Base-by-base conservation (phyloP, 306 rosid genomes). In the Malus fusca region DNA sequence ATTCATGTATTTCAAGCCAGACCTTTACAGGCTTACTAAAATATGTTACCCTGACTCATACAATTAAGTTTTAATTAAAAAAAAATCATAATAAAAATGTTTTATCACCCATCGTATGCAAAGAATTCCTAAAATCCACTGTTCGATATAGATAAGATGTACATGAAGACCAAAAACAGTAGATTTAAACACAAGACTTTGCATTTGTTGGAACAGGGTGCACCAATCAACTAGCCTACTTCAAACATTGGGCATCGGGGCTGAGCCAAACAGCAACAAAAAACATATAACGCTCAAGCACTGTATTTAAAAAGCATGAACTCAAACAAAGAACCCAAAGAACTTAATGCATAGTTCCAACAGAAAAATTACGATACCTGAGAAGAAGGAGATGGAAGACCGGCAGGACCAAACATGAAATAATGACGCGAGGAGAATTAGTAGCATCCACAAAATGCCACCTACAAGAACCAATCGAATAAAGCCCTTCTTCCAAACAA, bases 361-460 rank as follows among this genome's bases (percentile, higher is more conserved):
- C 15, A 8, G 17, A 77, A 30, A 15, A 22, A 40, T 2, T 69
- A 44, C 59, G 60, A 33, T 86, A 95, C 99, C 97, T 77, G 97
- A 89, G 74, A 95, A 80, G 77, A 95, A 84, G 52, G 93, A 82
- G 74, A 96, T 74, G 51, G 97, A 85, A 68, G 98, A 83, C 60
- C 88, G 97, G 83, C 98, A 95, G 51, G 97, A 92, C 98, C 98
- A 95, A 28, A 95, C 75, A 79, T 95, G 98, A 67, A 92, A 87
- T 86, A 92, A 78, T 43, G 90, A 83, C 22, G 98, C 98, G 42
- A 83, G 71, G 72, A 95, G 98, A 90, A 92, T 88, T 48, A 95
- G 82, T 30, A 95, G 70, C 93, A 92, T 87, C 99, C 97, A 95
- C 87, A 92, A 86, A 83, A 95, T 92, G 71, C 97, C 98, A 59